phyloP scores from a whole-genome alignment of 805 yeast species.

The Starmerella sp. region DNA sequence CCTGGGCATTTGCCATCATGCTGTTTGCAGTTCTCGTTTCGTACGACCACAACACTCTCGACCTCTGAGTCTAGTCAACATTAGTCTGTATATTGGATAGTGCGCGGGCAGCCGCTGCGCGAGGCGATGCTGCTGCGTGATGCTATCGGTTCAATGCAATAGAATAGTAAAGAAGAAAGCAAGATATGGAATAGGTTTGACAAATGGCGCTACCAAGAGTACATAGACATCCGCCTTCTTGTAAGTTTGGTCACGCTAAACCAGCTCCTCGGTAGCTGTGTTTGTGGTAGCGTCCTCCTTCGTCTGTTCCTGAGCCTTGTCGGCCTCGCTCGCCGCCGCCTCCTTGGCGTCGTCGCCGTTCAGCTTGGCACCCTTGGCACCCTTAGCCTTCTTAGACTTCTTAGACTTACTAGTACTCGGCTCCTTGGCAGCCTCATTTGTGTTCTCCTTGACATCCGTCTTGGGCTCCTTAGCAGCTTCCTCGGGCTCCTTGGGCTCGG shows the following conservation, averaged over 20 bases:
- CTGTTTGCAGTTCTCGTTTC: slow-evolving; percentile 56
- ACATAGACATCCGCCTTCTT: neutral
- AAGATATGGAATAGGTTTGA: neutral
- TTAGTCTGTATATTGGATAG: neutral
- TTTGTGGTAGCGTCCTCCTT: neutral
- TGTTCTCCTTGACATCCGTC: neutral
- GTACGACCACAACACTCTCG: slow-evolving; percentile 43
- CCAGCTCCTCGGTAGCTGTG: neutral
- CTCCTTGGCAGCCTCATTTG: neutral
- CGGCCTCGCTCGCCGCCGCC: too few species aligned
- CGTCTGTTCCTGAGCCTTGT: neutral
- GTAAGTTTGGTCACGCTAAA: neutral
- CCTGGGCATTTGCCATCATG: slow-evolving; percentile 61
- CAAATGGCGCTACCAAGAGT: neutral
- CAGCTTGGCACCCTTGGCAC: neutral
- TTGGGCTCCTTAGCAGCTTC: neutral
- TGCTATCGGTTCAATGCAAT: neutral
- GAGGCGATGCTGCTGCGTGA: neutral
- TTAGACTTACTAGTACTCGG: neutral
- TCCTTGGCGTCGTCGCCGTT: too few species aligned
- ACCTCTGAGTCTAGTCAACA: neutral
- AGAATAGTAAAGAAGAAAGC: neutral
- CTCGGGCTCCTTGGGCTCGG: neutral
- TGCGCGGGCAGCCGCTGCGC: neutral
- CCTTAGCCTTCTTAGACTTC: neutral